Evolutionary conservation across 306 rosid genomes (phyloP).

Genomic region (Hylodesmum podocarpum): DNA sequence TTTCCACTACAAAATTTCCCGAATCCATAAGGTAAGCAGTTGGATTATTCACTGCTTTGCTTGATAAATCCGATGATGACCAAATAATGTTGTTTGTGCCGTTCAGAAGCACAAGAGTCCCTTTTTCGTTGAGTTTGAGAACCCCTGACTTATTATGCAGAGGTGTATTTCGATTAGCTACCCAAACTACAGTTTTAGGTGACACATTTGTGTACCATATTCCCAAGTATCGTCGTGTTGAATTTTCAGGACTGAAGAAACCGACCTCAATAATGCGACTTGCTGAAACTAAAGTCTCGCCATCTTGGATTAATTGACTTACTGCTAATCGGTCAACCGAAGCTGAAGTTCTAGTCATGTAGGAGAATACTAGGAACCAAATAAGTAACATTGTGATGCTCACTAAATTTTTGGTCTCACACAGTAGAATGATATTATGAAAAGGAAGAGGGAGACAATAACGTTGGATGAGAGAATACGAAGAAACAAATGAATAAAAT

Average conservation of each 20-base stretch:
- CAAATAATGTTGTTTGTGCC: not conserved
- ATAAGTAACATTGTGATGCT: not conserved
- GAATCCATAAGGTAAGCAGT: not conserved
- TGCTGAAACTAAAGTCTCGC: not conserved
- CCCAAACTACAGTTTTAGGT: constrained; percentile 1
- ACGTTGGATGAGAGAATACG: too few species aligned
- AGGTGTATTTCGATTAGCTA: too few species aligned
- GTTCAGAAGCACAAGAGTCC: constrained; percentile 14
- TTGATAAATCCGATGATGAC: not conserved
- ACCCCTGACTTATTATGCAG: not conserved
- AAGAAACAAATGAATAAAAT: too few species aligned
- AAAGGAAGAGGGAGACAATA: too few species aligned
- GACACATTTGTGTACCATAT: constrained; percentile 17
- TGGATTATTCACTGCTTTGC: not conserved
- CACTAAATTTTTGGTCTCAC: too few species aligned
- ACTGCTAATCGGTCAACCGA: not conserved
- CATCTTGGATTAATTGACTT: not conserved
- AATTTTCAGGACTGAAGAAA: constrained; percentile 21
- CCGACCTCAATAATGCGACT: constrained; percentile 21
- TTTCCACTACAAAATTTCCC: constrained; percentile 8
- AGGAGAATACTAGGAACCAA: not conserved
- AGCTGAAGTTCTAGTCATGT: not conserved
- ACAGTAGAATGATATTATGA: too few species aligned
- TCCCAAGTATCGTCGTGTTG: constrained; percentile 19
- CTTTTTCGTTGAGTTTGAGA: not conserved